Conservation (phyloP, 2,329 filamentous ascomycete species). For the Chalara sp. region DNA sequence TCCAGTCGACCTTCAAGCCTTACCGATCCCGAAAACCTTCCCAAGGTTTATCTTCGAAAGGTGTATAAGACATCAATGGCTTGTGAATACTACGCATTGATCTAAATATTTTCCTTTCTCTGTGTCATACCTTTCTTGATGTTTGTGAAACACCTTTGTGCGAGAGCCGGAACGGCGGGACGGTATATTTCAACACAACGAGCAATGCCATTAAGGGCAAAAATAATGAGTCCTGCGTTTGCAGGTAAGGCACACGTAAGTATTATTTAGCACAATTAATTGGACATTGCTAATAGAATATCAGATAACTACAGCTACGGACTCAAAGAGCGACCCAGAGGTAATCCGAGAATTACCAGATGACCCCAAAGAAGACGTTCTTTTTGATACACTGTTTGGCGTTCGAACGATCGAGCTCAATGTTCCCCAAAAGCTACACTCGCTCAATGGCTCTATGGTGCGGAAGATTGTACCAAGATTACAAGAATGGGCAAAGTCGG, state of each 20-base stretch:
- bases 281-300: conserved; percentile 11
- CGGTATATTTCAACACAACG: conserved; percentile 36
- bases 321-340: conserved; percentile 4
- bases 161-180: conserved; percentile 47
- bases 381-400: conserved; percentile 85
- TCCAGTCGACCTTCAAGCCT: no score
- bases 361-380: conserved; percentile 82
- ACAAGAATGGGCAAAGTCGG: conserved; percentile 90
- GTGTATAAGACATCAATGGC: conserved; percentile 2
- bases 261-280: not conserved
- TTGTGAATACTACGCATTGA: conserved; percentile 13
- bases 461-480: conserved; percentile 87
- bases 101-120: conserved; percentile 11
- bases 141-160: conserved; percentile 48
- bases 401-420: conserved; percentile 92
- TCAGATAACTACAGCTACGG: conserved; percentile 33
- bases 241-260: conserved; percentile 45
- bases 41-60: conserved; percentile 3
- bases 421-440: conserved; percentile 84
- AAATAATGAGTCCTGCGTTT: conserved; percentile 56
- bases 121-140: conserved; percentile 35
- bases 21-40: conserved; percentile 4
- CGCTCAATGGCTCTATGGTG: conserved; percentile 89
- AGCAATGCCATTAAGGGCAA: conserved; percentile 76
- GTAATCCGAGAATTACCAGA: conserved; percentile 29